Evolutionary conservation across 768 basidiomycete genomes (phyloP).

Genomic region (Lepiota subincarnata): DNA sequence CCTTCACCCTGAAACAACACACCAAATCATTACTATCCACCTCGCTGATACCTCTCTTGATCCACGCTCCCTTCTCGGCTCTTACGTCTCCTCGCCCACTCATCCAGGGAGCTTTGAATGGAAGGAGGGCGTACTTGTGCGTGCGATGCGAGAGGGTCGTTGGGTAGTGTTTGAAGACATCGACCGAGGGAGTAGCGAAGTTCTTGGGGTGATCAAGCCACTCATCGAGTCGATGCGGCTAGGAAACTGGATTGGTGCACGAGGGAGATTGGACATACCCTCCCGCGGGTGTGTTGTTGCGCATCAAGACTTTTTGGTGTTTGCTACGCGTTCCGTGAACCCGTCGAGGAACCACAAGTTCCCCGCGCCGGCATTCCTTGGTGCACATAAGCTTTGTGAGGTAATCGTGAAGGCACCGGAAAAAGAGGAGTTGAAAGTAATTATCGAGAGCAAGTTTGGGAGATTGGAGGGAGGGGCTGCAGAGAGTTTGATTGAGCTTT

Average conservation of each 20-base stretch:
- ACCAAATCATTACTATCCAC: conserved; percentile 81
- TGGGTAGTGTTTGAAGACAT: conserved; percentile 95
- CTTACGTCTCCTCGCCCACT: conserved; percentile 83
- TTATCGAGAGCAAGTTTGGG: conserved; percentile 66
- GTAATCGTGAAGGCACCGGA: conserved; percentile 60
- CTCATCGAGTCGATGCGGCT: conserved; percentile 69
- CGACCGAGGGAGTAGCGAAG: conserved; percentile 85
- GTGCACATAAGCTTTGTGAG: conserved; percentile 80
- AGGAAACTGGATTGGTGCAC: conserved; percentile 72
- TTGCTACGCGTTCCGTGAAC: conserved; percentile 77
- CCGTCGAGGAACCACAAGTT: conserved; percentile 45
- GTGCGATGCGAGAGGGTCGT: conserved; percentile 83
- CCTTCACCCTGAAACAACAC: conserved; percentile 54
- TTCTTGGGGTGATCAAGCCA: conserved; percentile 82
- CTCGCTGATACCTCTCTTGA: conserved; percentile 95
- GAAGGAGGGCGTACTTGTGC: conserved; percentile 91
- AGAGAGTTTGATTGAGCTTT: conserved; percentile 57
- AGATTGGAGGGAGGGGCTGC: conserved; percentile 48
- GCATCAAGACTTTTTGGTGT: conserved; percentile 76
- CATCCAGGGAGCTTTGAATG: conserved; percentile 90
- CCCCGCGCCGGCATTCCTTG: conserved; percentile 69
- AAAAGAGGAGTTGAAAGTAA: conserved; percentile 60
- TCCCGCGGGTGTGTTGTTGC: conserved; percentile 73
- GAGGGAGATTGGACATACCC: conserved; percentile 67
- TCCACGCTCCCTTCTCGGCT: conserved; percentile 88